A percentile compares a stretch with the other conserved stretches of the same genome.
phyloP scores from a whole-genome alignment of 2,329 filamentous ascomycete genomes.

The Geosmithia flava region DNA sequence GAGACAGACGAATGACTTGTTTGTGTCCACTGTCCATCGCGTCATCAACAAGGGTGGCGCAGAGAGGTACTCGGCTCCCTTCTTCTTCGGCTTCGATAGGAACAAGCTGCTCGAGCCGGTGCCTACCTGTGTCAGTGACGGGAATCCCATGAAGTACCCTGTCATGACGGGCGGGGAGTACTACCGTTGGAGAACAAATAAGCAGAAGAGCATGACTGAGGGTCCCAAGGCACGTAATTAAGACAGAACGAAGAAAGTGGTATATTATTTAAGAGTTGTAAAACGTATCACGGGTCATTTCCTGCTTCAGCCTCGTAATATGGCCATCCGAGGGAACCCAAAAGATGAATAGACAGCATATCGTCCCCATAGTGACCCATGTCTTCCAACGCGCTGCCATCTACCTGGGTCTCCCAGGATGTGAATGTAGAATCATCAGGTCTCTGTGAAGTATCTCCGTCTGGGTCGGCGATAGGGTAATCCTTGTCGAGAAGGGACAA shows the following conservation, averaged over 20 bases:
- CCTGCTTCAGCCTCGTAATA: too few species aligned
- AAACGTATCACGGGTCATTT: too few species aligned
- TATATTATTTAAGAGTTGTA: too few species aligned
- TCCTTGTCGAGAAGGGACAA: not conserved
- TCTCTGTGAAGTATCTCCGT: too few species aligned
- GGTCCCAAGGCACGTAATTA: too few species aligned
- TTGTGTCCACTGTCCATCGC: conserved; percentile 27
- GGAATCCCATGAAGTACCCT: conserved; percentile 18
- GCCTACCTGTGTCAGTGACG: conserved; percentile 15
- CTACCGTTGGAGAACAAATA: conserved; percentile 18
- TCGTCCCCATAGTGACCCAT: too few species aligned
- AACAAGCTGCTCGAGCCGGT: conserved; percentile 14
- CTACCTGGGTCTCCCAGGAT: too few species aligned
- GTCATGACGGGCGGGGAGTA: conserved; percentile 20
- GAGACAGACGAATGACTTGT: conserved; percentile 27
- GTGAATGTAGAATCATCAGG: too few species aligned
- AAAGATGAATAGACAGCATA: too few species aligned
- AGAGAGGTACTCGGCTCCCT: conserved; percentile 25
- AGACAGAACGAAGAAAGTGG: too few species aligned
- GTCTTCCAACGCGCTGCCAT: too few species aligned
- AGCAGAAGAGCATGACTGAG: conserved; percentile 5
- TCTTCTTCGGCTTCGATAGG: conserved; percentile 17
- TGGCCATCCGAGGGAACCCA: too few species aligned
- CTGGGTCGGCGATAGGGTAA: not conserved
- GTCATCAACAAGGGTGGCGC: conserved; percentile 20